These are phyloP conservation scores for Fusarium sp. DNA, from an alignment of 2,329 filamentous ascomycete genomes.

Conservation along the genomic window DNA sequence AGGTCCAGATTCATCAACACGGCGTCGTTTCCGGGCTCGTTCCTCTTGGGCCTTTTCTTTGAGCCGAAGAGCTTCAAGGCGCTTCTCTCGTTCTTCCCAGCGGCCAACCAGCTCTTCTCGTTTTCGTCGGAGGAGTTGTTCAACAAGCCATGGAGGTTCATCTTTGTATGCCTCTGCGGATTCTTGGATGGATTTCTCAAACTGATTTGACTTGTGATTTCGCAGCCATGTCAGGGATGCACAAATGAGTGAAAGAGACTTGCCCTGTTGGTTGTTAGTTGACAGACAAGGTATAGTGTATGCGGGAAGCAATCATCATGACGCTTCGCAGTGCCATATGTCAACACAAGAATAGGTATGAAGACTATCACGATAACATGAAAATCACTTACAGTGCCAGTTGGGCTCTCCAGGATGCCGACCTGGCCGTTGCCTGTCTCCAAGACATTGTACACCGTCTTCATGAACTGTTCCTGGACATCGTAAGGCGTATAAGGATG, in stretches of 20 bases:
- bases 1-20: constrained; percentile 51
- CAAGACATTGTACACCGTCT: constrained; percentile 81
- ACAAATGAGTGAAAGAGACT: constrained; percentile 92
- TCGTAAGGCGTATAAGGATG: constrained; percentile 90
- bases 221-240: constrained; percentile 92
- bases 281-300: not conserved
- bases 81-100: constrained; percentile 80
- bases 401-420: constrained; percentile 93
- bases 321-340: too few relatives aligned
- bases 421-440: constrained; percentile 78
- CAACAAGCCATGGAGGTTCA: constrained; percentile 87
- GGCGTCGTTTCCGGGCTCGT: constrained; percentile 60
- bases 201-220: constrained; percentile 75
- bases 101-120: constrained; percentile 73
- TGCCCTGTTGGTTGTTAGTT: constrained; percentile 68
- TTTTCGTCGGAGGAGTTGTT: constrained; percentile 78
- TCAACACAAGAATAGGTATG: not conserved
- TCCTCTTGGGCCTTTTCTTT: constrained; percentile 70
- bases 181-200: constrained; percentile 63
- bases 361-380: not conserved
- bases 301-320: not conserved
- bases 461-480: constrained; percentile 92
- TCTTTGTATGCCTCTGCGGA: constrained; percentile 64
- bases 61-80: constrained; percentile 73
- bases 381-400: constrained; percentile 70